Percentiles rank a stretch among this genome's conserved stretches.
Evolutionary conservation across 2,329 filamentous ascomycete species (phyloP).

Genomic region (Akanthomyces dipterigenus): DNA sequence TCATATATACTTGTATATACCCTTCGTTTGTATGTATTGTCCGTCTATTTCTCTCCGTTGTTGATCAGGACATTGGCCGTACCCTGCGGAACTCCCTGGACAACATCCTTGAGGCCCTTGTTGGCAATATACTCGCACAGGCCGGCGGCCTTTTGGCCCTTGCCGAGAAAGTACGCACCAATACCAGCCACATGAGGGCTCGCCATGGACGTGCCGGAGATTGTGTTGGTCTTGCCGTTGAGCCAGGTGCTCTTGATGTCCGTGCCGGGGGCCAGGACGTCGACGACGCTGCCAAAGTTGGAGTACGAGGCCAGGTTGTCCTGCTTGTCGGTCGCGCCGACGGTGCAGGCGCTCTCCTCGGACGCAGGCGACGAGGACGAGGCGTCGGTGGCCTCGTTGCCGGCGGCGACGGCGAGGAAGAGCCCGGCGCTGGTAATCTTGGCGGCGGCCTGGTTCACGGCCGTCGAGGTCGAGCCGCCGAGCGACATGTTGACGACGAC

Average conservation of each 20-base stretch:
- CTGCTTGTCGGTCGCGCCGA: conserved; percentile 35
- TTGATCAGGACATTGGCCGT: too few relatives aligned
- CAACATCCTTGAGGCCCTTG: too few relatives aligned
- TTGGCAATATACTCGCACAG: too few relatives aligned
- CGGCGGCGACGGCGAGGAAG: conserved; percentile 45
- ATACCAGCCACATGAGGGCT: conserved; percentile 56
- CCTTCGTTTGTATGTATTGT: too few relatives aligned
- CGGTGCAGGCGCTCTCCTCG: conserved; percentile 35
- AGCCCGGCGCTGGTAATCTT: conserved; percentile 35
- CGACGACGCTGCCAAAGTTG: conserved; percentile 42
- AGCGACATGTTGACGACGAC: conserved; percentile 46
- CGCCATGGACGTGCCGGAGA: conserved; percentile 51
- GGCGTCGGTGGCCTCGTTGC: conserved; percentile 39
- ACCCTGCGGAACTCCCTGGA: too few relatives aligned
- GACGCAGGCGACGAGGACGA: conserved; percentile 36
- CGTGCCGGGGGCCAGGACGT: conserved; percentile 17
- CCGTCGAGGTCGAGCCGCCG: conserved; percentile 33
- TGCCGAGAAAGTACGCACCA: conserved; percentile 52
- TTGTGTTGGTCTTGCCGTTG: conserved; percentile 21
- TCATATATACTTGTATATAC: too few relatives aligned
- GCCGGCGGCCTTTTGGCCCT: neutral
- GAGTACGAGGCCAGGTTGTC: conserved; percentile 38
- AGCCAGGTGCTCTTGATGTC: too few relatives aligned
- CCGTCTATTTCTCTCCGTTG: too few relatives aligned
- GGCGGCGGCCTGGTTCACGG: conserved; percentile 40